Evolutionary conservation across 768 basidiomycete genomes (phyloP).

Genomic region (Paxillus rubicundulus): DNA sequence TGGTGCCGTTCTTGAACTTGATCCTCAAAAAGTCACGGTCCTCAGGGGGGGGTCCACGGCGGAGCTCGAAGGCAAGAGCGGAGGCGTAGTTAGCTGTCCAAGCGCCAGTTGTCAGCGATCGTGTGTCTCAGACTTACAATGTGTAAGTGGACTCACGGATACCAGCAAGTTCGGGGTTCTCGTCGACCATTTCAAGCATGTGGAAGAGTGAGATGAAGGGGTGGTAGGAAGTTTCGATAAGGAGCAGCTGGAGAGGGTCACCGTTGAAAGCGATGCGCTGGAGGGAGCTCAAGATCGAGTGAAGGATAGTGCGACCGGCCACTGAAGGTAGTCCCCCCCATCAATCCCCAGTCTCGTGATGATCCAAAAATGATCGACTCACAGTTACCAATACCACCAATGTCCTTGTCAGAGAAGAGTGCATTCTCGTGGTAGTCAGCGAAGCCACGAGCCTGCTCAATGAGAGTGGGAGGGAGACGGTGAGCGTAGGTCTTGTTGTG

Average conservation of each 20-base stretch:
- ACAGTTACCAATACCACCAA: conserved; percentile 78
- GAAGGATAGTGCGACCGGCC: conserved; percentile 76
- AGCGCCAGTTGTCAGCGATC: conserved; percentile 11
- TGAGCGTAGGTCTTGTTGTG: conserved; percentile 83
- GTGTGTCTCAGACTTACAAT: background rate
- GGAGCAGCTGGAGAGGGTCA: conserved; percentile 75
- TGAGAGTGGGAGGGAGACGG: conserved; percentile 73
- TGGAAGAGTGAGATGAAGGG: conserved; percentile 88
- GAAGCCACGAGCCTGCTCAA: conserved; percentile 70
- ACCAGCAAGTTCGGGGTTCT: conserved; percentile 56
- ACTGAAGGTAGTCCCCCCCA: conserved; percentile 42
- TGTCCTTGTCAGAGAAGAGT: conserved; percentile 62
- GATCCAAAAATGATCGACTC: conserved; percentile 29
- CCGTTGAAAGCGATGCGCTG: conserved; percentile 76
- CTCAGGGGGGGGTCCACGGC: conserved; percentile 71
- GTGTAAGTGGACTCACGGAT: conserved; percentile 52
- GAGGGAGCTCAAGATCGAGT: conserved; percentile 67
- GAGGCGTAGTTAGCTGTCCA: conserved; percentile 66
- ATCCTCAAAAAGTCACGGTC: conserved; percentile 79
- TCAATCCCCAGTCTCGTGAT: conserved; percentile 6
- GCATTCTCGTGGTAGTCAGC: conserved; percentile 81
- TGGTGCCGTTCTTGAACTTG: conserved; percentile 83
- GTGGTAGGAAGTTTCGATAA: conserved; percentile 84
- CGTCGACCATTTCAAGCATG: conserved; percentile 59
- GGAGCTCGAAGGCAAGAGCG: conserved; percentile 76